Conservation (phyloP, 176 grass and related monocot genomes). For the Bromus sterilis region DNA sequence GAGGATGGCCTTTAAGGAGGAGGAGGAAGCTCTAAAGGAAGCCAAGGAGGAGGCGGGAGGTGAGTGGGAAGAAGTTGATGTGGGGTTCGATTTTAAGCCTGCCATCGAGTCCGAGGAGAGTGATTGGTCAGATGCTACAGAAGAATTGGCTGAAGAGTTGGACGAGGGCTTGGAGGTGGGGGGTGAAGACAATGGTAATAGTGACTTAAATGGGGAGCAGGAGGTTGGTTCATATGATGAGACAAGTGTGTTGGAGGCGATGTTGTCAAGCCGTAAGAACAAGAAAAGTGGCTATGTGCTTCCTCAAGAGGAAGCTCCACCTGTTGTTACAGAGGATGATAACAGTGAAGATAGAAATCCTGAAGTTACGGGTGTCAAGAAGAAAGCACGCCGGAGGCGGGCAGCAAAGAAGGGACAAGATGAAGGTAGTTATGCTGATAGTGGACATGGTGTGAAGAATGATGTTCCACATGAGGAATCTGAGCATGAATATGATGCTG, state of each 20-base stretch:
- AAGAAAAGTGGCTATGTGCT: slow-evolving; percentile 24
- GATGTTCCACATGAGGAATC: slow-evolving; percentile 6
- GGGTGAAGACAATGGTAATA: slow-evolving; percentile 28
- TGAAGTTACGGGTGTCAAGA: slow-evolving; percentile 21
- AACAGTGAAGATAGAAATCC: slow-evolving; percentile 4
- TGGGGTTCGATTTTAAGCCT: slow-evolving; percentile 72
- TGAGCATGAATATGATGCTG: slow-evolving; percentile 12
- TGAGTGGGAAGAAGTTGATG: slow-evolving; percentile 37
- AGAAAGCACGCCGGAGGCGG: slow-evolving; percentile 28
- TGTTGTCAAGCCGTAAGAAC: slow-evolving; percentile 49
- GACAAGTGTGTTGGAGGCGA: slow-evolving; percentile 51
- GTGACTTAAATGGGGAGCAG: slow-evolving; percentile 20
- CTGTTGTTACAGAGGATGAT: neutral
- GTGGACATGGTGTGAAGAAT: neutral
- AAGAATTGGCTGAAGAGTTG: slow-evolving; percentile 61
- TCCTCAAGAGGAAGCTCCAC: slow-evolving; percentile 21
- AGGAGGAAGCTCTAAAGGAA: slow-evolving; percentile 56
- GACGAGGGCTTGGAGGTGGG: slow-evolving; percentile 33
- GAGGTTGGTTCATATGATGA: slow-evolving; percentile 53
- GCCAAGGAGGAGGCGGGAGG: slow-evolving; percentile 24
- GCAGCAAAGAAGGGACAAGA: slow-evolving; percentile 34
- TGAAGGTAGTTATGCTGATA: slow-evolving; percentile 18
- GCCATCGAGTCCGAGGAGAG: slow-evolving; percentile 53
- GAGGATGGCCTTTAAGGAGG: slow-evolving; percentile 55
- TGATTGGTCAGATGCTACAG: slow-evolving; percentile 36